These are phyloP conservation scores for Ceratocystis variospora DNA, from an alignment of 2,329 filamentous ascomycete genomes.

Conservation along the genomic window DNA sequence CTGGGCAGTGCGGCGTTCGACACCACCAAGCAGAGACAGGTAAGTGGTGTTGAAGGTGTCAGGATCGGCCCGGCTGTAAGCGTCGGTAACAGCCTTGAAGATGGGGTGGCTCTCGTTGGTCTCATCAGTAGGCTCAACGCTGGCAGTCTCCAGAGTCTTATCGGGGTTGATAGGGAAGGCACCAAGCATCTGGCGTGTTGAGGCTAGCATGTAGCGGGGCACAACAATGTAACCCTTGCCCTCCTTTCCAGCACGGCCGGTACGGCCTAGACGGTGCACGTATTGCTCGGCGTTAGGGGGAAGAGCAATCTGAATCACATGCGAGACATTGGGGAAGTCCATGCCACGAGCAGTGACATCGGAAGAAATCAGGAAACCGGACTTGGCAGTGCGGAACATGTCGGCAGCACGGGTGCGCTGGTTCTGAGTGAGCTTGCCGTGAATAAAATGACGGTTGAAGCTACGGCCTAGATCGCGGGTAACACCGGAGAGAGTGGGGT, in stretches of 20 bases:
- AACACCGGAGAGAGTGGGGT: constrained; percentile 35
- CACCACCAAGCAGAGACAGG: constrained; percentile 42
- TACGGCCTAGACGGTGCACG: constrained; percentile 65
- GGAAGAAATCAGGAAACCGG: constrained; percentile 58
- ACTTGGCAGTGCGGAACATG: constrained; percentile 49
- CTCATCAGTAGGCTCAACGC: constrained; percentile 10
- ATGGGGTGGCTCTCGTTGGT: constrained; percentile 21
- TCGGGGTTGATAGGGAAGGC: constrained; percentile 48
- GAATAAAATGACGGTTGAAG: constrained; percentile 48
- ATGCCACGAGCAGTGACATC: constrained; percentile 72
- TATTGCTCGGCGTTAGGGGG: constrained; percentile 56
- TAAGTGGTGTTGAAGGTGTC: constrained; percentile 34
- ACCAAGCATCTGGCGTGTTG: constrained; percentile 38
- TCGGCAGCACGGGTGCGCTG: constrained; percentile 58
- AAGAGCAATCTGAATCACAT: constrained; percentile 59
- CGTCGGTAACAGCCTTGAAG: constrained; percentile 30
- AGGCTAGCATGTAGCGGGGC: constrained; percentile 37
- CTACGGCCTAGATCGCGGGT: constrained; percentile 32
- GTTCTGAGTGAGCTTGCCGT: constrained; percentile 60
- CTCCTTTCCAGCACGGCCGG: constrained; percentile 58
- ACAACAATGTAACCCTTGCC: constrained; percentile 59
- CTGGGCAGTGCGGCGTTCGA: constrained; percentile 28
- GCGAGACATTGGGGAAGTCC: constrained; percentile 70
- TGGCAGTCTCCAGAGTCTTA: constrained; percentile 36
- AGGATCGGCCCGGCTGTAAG: constrained; percentile 25